Conservation (phyloP, 1,284 basidiomycete species). For the Fomes fomentarius region DNA sequence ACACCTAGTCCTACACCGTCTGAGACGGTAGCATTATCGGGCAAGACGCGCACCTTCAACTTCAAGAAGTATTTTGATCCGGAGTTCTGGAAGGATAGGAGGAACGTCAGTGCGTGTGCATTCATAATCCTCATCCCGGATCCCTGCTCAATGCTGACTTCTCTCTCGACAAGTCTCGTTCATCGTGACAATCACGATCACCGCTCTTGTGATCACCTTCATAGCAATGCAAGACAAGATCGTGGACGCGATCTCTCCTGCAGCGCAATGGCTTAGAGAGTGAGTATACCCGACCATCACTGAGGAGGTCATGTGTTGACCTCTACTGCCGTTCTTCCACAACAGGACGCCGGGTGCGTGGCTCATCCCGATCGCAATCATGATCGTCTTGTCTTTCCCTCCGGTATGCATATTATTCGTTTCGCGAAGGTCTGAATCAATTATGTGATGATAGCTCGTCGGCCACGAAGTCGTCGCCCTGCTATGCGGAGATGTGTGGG, state of each 20-base stretch:
- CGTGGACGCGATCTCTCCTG: conserved; percentile 56
- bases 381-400: conserved; percentile 80
- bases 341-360: conserved; percentile 57
- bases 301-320: no score
- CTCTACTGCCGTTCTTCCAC: no score
- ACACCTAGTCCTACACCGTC: conserved; percentile 45
- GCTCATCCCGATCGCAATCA: conserved; percentile 81
- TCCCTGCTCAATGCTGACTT: no score
- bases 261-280: conserved; percentile 51
- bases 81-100: conserved; percentile 30
- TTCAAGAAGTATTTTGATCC: conserved; percentile 19
- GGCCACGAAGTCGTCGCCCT: conserved; percentile 80
- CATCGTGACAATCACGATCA: background rate
- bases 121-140: no score
- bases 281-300: no score
- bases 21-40: conserved; percentile 22
- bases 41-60: background rate
- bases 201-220: conserved; percentile 41
- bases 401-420: no score
- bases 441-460: no score
- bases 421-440: no score
- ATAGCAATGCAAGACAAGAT: conserved; percentile 60
- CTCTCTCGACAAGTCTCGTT: no score
- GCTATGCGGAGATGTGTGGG: conserved; percentile 75
- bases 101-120: conserved; percentile 46